Evolutionary conservation across 345 rosid species (phyloP), one percentile per base, ranked within the genome.

Genomic region (Pistacia atlantica): DNA sequence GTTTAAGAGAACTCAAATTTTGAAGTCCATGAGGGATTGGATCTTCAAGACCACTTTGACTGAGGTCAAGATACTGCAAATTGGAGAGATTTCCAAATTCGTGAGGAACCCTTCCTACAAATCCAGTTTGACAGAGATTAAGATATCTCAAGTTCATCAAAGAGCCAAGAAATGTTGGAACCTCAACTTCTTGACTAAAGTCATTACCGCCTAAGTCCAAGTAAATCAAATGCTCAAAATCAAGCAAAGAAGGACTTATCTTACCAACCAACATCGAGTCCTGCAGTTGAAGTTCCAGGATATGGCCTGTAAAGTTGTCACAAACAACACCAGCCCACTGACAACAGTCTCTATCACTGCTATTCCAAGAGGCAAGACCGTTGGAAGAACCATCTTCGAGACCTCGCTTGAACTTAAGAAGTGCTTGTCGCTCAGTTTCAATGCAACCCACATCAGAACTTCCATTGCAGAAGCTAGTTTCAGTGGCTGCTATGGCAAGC

Each of bases 121-220:
- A 10, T 5, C 25, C 11, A 10, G 11, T 4, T 56, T 12, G 9
- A 0, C 37, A 71, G 33, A 70, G 73, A 54, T 70, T 35, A 4
- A 70, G 61, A 18, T 70, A 70, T 20, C 31, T 71, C 13, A 37
- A n/a, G 37, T 71, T 55, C 18, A 12, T 12, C 63, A 70, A 3
- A 0, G 31, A 70, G 35, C 52, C 76, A 46, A 64, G 12, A 69
- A 75, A 84, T n/a, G 12, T 20, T 33, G 74, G 80, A 12, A 79
- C 13, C 18, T 2, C 46, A 70, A 69, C 2, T 11, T 51, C 54
- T 55, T 45, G 65, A 42, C 6, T 1, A 35, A 81, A 79, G 20
- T 60, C 9, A 61, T 75, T 78, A 35, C 59, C 38, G 58, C 84
- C 76, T 0, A 84, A 51, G 65, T 80, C 80, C 63, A 78, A 57